Evolutionary conservation across 2,329 filamentous ascomycete genomes (phyloP).

Genomic region (Aspergillus brasiliensis): DNA sequence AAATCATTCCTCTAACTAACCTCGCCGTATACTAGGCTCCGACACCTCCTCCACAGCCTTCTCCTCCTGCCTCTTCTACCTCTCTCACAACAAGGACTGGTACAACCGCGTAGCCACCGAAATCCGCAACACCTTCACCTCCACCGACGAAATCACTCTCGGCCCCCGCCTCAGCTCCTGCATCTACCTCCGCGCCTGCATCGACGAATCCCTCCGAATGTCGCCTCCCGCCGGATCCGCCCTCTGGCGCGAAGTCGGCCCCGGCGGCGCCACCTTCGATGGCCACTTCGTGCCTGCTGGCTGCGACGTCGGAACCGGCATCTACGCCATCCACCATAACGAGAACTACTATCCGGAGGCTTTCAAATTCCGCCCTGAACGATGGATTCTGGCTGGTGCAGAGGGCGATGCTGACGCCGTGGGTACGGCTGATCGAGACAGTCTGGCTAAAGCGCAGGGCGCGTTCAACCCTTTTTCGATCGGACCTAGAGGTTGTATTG

Average conservation of each 20-base stretch:
- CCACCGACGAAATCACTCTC: slow-evolving; percentile 40
- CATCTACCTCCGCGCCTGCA: slow-evolving; percentile 46
- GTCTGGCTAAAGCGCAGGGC: neutral
- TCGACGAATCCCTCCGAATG: slow-evolving; percentile 42
- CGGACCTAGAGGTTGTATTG: slow-evolving; percentile 29
- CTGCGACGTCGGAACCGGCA: slow-evolving; percentile 32
- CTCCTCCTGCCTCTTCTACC: slow-evolving; percentile 44
- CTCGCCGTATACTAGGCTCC: slow-evolving; percentile 22
- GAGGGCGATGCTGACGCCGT: neutral
- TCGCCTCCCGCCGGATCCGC: slow-evolving; percentile 30
- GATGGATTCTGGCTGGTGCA: slow-evolving; percentile 31
- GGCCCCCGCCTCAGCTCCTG: slow-evolving; percentile 37
- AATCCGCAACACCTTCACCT: slow-evolving; percentile 36
- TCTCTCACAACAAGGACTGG: slow-evolving; percentile 35
- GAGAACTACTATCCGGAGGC: slow-evolving; percentile 35
- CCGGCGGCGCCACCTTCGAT: slow-evolving; percentile 35
- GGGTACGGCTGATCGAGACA: neutral
- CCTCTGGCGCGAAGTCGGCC: slow-evolving; percentile 33
- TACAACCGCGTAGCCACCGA: slow-evolving; percentile 34
- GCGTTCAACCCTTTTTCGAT: slow-evolving; percentile 28
- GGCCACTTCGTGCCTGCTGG: slow-evolving; percentile 34
- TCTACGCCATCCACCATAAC: slow-evolving; percentile 40
- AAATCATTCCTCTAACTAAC: neutral
- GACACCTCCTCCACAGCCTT: slow-evolving; percentile 47
- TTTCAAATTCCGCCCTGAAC: slow-evolving; percentile 35